Percentiles rank a stretch among this genome's conserved stretches.
Evolutionary conservation across 441 rosid species (phyloP).

Genomic region (Euphorbia corollata): DNA sequence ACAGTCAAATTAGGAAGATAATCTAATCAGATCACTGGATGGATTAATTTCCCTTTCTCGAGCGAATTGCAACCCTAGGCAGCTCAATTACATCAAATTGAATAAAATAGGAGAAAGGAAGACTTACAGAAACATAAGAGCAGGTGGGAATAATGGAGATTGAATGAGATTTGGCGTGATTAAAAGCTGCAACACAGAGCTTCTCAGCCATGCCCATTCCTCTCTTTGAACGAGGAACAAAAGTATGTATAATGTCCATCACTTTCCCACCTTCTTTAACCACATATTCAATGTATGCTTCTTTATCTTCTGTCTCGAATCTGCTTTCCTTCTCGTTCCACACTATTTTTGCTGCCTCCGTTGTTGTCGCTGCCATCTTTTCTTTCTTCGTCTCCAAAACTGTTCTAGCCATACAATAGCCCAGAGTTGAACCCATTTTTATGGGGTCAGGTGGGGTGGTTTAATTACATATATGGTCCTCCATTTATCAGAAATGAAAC

Average conservation of each 20-base stretch:
- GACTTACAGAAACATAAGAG: slow-evolving; percentile 62
- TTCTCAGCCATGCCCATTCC: slow-evolving; percentile 70
- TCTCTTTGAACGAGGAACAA: slow-evolving; percentile 60
- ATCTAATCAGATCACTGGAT: no score
- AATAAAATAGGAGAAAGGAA: background rate
- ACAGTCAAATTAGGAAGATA: background rate
- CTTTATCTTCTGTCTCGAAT: slow-evolving; percentile 74
- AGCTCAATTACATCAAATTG: no score
- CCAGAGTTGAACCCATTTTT: no score
- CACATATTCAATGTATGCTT: slow-evolving; percentile 55
- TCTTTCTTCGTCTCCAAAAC: no score
- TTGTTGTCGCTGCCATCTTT: slow-evolving; percentile 17
- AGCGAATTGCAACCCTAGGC: no score
- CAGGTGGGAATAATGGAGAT: slow-evolving; percentile 59
- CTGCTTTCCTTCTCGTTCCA: slow-evolving; percentile 46
- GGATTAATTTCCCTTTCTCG: no score
- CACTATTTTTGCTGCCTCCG: slow-evolving; percentile 37
- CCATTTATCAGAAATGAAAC: no score
- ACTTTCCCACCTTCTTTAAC: slow-evolving; percentile 38
- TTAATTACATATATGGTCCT: no score
- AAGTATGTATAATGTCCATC: slow-evolving; percentile 68
- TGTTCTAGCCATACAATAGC: no score
- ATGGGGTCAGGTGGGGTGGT: background rate
- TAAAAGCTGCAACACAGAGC: slow-evolving; percentile 60
- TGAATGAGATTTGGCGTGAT: slow-evolving; percentile 56